Percentiles rank a stretch among this genome's conserved stretches.
These are phyloP conservation scores for Purpureocillium lavendulum DNA, from an alignment of 2,329 filamentous ascomycete genomes.

Conservation along the genomic window DNA sequence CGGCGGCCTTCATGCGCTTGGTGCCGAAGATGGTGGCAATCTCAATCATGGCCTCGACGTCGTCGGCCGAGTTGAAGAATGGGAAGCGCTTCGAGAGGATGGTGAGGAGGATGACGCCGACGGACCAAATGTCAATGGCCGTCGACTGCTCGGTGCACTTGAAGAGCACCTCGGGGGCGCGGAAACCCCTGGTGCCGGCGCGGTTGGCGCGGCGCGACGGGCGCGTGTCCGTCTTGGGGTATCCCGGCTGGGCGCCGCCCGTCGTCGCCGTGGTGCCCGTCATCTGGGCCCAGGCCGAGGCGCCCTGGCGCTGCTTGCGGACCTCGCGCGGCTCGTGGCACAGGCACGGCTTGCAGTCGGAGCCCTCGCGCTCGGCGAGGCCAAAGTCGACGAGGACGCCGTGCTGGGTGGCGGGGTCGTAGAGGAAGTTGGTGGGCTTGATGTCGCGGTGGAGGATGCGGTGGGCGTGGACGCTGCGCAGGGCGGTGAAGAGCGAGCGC, in stretches of 20 bases:
- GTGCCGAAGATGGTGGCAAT: slow-evolving; percentile 91
- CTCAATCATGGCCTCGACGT: slow-evolving; percentile 95
- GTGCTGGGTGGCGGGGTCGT: slow-evolving; percentile 69
- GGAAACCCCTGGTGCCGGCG: slow-evolving; percentile 90
- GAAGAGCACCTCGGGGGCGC: slow-evolving; percentile 90
- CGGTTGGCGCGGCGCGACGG: slow-evolving; percentile 87
- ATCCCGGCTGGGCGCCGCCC: slow-evolving; percentile 51
- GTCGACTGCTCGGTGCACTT: slow-evolving; percentile 95
- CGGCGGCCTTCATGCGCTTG: slow-evolving; percentile 74
- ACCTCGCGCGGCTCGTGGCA: slow-evolving; percentile 60
- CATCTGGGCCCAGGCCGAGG: slow-evolving; percentile 47
- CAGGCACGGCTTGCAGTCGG: slow-evolving; percentile 71
- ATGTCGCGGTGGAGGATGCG: slow-evolving; percentile 91
- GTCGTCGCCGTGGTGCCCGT: slow-evolving; percentile 19
- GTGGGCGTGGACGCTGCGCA: slow-evolving; percentile 74
- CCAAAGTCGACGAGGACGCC: slow-evolving; percentile 98
- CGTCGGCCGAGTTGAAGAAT: slow-evolving; percentile 98
- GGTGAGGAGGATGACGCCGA: slow-evolving; percentile 93
- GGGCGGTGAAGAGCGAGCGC: slow-evolving; percentile 75
- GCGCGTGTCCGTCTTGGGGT: slow-evolving; percentile 83
- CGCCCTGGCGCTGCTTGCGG: slow-evolving; percentile 51
- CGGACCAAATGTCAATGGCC: slow-evolving; percentile 95
- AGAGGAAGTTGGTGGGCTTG: slow-evolving; percentile 96
- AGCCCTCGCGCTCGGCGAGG: slow-evolving; percentile 78
- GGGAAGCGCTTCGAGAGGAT: slow-evolving; percentile 87